These are phyloP conservation scores for Zizania palustris DNA, from an alignment of 202 grass and related monocot genomes.

Conservation along the genomic window DNA sequence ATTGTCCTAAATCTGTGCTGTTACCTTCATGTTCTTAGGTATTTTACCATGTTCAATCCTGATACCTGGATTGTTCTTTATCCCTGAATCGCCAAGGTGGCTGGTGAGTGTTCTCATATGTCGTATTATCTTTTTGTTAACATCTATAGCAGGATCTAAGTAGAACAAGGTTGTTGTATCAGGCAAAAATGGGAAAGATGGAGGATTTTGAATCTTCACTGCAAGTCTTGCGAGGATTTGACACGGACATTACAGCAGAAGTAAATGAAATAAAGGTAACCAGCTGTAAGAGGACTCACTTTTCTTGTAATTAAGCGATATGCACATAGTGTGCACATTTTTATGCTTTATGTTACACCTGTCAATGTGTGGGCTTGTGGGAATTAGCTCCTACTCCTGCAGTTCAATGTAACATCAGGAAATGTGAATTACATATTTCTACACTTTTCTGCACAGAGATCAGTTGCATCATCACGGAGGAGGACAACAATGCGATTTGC, in stretches of 20 bases:
- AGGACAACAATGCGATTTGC: constrained; percentile 56
- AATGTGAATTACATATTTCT: constrained; percentile 27
- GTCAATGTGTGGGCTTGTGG: background rate
- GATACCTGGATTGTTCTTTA: constrained; percentile 91
- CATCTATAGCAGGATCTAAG: too few relatives aligned
- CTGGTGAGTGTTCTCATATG: constrained; percentile 51
- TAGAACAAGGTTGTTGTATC: too few relatives aligned
- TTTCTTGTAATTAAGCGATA: background rate
- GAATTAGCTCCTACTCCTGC: background rate
- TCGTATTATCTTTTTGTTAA: too few relatives aligned
- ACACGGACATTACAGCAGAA: constrained; percentile 88
- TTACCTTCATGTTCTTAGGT: constrained; percentile 46
- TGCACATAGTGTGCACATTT: background rate
- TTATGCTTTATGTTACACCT: constrained; percentile 18
- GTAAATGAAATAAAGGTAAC: constrained; percentile 94
- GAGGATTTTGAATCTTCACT: constrained; percentile 86
- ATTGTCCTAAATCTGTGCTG: constrained; percentile 16
- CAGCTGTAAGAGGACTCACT: background rate
- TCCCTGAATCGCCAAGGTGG: constrained; percentile 95
- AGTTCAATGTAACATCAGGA: background rate
- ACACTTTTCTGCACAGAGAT: constrained; percentile 43
- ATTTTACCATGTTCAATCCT: constrained; percentile 82
- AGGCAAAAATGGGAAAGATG: constrained; percentile 97
- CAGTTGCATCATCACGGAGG: constrained; percentile 56
- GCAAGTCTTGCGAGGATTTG: constrained; percentile 94